Evolutionary conservation across 2,329 filamentous ascomycete genomes (phyloP), one percentile per base, ranked within the genome.

Genomic region (Aspergillus persii): DNA sequence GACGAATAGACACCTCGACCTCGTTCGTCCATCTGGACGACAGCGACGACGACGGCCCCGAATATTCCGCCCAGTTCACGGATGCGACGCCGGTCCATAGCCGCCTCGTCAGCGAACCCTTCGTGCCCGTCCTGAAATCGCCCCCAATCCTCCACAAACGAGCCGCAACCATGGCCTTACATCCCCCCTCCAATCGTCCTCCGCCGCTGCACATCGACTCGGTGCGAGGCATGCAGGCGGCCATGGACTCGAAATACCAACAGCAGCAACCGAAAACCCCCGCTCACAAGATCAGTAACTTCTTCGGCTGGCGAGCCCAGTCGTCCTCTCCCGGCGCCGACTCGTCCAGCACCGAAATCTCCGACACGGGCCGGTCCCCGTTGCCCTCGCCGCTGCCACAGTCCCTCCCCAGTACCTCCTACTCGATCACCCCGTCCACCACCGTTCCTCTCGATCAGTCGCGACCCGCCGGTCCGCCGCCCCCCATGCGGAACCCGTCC

Each of bases 91-190:
- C 70, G 12, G 60, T 76, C 52, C 75, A 78, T 63, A 74, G 66
- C 60, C 76, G 76, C 69, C 72, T 79, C 60, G 71, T 74, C 61
- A 79, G 75, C 68, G 76, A 79, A 67, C 76, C 77, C 27, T 72
- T 77, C 61, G 74, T 78, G 79, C 86, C 53, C 83, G 87, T 66
- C 89, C 89, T 60, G 90, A 89, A 39, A 88, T 97, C 67, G 89
- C 91, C 56, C 26, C 87, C 69, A 81, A 85, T 60, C 89, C 63
- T 70, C 56, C 68, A 71, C 57, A 70, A 71, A 63, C 72, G 76
- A 51, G 68, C 76, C 50, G 68, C 70, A 58, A 77, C 73, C 44
- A 81, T 80, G 79, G 78, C 76, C 51, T 67, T 80, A 58, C 78
- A 80, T 63, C 73, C 74, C 12, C 72, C 73, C 27, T 61, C 71